Evolutionary conservation across 2,329 filamentous ascomycete genomes (phyloP), one percentile per base, ranked within the genome.

Genomic region (Stagonosporopsis cucurbitacearum): DNA sequence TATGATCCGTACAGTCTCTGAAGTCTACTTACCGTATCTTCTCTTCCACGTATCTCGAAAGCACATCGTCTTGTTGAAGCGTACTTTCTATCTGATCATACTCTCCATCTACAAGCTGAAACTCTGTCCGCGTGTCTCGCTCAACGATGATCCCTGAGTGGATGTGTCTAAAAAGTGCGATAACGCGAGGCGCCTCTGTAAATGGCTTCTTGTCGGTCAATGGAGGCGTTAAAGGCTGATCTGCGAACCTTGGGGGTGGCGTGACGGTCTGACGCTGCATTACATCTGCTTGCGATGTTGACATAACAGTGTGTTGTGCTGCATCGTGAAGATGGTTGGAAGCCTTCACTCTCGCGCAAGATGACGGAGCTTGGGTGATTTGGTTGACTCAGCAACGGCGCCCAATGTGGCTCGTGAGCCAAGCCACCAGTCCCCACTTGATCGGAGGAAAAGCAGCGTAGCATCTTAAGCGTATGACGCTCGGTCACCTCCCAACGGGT

Each of bases 191-290:
- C 30, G 52, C 59, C 52, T 59, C 51, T 33, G 54, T 23, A 43
- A 50, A 62, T 45, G 37, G 51, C 49, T 62, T 65, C 64, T 64
- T 52, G 45, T 63, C 50, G 35, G 60, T 62, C n/a, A 40, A 47
- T 25, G 60, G 64, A 58, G 63, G 65, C 49, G 60, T 66, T 45
- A 62, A 57, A 51, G 58, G 63, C 49, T 28, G 41, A 13, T 61
- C 20, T 49, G 42, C 48, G n/a, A 60, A 59, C 42, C 57, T 66
- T 28, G 53, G 57, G 42, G 64, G 64, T 22, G 54, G 61, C 28
- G 64, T 65, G 22, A 64, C 53, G 17, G 58, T 30, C 19, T 57
- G 46, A 20, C 57, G 23, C 42, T 58, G 42, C 50, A 19, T 44
- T 47, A 49, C 9, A 48, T 19, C 9, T 13, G 30, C 15, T 33